These are phyloP conservation scores for Hypoxylon lenormandii DNA, from an alignment of 495 filamentous ascomycete species.

Conservation along the genomic window DNA sequence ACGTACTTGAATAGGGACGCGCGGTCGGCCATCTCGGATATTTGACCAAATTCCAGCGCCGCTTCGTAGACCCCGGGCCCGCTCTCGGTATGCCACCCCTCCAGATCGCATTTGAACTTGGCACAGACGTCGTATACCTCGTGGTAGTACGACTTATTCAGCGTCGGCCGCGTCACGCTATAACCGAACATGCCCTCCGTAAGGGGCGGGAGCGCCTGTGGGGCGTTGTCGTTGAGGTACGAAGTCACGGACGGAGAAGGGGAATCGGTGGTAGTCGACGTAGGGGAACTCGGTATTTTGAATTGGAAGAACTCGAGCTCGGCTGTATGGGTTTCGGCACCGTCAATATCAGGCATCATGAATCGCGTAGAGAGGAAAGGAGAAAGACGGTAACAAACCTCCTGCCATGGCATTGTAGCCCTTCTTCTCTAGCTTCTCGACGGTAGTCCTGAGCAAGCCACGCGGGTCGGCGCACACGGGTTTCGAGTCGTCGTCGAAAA, in stretches of 20 bases:
- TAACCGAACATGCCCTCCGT: conserved; percentile 99
- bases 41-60: conserved; percentile 86
- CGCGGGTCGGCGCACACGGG: conserved; percentile 86
- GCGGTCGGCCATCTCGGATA: conserved; percentile 87
- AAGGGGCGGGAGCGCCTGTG: conserved; percentile 75
- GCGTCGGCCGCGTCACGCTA: conserved; percentile 87
- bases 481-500: conserved; percentile 79
- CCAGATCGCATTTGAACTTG: conserved; percentile 83
- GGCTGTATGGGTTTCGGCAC: conserved; percentile 62
- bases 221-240: conserved; percentile 78
- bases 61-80: conserved; percentile 97
- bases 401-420: conserved; percentile 90
- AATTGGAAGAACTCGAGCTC: conserved; percentile 99
- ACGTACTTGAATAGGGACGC: conserved; percentile 94
- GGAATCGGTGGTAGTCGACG: conserved; percentile 67
- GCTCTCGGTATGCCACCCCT: conserved; percentile 98
- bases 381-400: conserved; percentile 66
- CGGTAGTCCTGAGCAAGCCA: conserved; percentile 74
- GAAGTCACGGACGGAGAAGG: conserved; percentile 68
- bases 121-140: conserved; percentile 85
- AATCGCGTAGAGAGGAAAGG: neutral
- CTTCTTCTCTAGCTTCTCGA: conserved; percentile 72
- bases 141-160: conserved; percentile 96
- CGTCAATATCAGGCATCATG: conserved; percentile 18
- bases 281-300: conserved; percentile 68